Evolutionary conservation across 352 stramenopile genomes (phyloP).

Genomic region (Paralagenidium karlingii): DNA sequence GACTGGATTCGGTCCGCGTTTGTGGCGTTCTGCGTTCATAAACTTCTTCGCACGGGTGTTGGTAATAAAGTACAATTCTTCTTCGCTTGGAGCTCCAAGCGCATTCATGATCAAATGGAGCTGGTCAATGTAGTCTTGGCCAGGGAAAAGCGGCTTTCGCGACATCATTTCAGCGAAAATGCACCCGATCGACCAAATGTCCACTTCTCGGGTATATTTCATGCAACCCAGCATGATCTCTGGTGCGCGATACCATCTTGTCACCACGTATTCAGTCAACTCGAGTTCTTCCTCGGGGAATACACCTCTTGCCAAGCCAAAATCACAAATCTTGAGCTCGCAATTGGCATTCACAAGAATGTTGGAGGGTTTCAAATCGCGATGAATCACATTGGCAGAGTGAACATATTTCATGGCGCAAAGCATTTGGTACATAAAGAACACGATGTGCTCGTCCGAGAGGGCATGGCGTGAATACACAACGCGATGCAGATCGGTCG

Average conservation of each 20-base stretch:
- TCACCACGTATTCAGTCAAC: constrained; percentile 78
- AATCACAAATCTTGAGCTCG: constrained; percentile 85
- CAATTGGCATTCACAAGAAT: constrained; percentile 92
- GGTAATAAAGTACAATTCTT: constrained; percentile 96
- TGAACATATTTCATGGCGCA: constrained; percentile 90
- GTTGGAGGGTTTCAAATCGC: constrained; percentile 97
- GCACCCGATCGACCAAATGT: constrained; percentile 96
- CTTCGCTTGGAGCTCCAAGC: constrained; percentile 88
- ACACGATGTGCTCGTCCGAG: constrained; percentile 77
- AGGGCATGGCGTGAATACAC: constrained; percentile 83
- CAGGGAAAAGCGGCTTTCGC: constrained; percentile 96
- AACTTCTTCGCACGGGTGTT: constrained; percentile 80
- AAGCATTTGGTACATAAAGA: constrained; percentile 88
- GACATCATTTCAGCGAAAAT: constrained; percentile 99
- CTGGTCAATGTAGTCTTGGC: constrained; percentile 90
- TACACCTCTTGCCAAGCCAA: constrained; percentile 71
- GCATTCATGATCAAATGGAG: constrained; percentile 96
- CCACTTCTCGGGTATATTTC: constrained; percentile 79
- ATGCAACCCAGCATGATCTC: constrained; percentile 79
- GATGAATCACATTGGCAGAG: constrained; percentile 88
- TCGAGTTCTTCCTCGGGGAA: constrained; percentile 59
- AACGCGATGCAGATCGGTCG: constrained; percentile 81
- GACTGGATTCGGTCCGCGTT: constrained; percentile 40
- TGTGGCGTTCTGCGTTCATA: constrained; percentile 73
- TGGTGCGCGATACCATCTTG: constrained; percentile 46